Base-by-base conservation (phyloP, 1,284 basidiomycete genomes). In the Moesziomyces antarcticus region DNA sequence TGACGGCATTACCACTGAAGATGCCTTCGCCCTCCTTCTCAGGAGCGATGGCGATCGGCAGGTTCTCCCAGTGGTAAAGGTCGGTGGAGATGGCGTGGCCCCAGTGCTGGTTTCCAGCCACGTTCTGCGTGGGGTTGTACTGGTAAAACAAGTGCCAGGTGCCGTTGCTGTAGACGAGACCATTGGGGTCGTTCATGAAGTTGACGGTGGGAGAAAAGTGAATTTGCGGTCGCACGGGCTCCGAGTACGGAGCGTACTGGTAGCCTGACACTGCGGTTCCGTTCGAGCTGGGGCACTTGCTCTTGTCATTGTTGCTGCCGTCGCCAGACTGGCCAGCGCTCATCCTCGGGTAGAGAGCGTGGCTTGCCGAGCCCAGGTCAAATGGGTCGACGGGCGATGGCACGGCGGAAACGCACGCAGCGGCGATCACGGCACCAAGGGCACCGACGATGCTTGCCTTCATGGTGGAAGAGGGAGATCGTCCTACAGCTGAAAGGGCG, bases 141-240 rank as follows among this genome's bases (percentile, higher is more conserved):
- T 86, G 85, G 77, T 85, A 86, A 73, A 86, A 86, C 51, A 86
- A 53, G 63, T 86, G 86, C 81, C 83, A 86, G 6, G 81, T 83
- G n/a, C 85, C 85, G 45, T 85, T 82, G 27, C 60, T 66, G 67
- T 73, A 68, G 64, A 85, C 84, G 37, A 85, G 62, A 30, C 86
- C 85, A 62, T 86, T 86, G 4, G 85, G 86, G 57, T 86, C 85
- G 67, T 86, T 85, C 85, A 86, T 86, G 60, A 85, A 86, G 30
- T 76, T 78, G 51, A 66, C 62, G 3, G 63, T 67, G n/a, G 78
- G 78, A n/a, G 70, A 71, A 42, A 74, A 80, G 64, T 80, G 78
- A 52, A 79, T 70, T 55, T 80, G 78, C 41, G 76, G 76, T 27
- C 73, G 65, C 27, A 56, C 43, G 3, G 77, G 52, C 63, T 77